Evolutionary conservation across 1,139 yeast genomes (phyloP), one percentile per base, ranked within the genome.

Genomic region (Blastobotrys capitulatus): DNA sequence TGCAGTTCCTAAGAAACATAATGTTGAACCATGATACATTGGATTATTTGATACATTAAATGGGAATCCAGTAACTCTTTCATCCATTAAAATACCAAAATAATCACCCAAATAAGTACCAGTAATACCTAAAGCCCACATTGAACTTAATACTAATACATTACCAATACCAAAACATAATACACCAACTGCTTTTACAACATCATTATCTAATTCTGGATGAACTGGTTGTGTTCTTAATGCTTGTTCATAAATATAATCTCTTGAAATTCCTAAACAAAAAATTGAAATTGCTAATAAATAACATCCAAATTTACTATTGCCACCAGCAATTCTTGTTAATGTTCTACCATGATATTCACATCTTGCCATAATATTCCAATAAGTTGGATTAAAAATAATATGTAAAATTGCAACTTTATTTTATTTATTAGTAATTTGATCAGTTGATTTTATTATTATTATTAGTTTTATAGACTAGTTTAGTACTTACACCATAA

Each of bases 51-150:
- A 79, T 53, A 89, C 79, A 61, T 83, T 90, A 76, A 92, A 92
- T 20, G 98, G 98, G 76, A 92, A 92, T 1, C 86, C 83, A n/a
- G 94, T 84, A 54, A 92, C 96, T 63, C 95, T 78, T 56, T 86
- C 80, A 55, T 81, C 80, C 95, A 90, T 92, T 61, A 92, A 77
- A 61, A 92, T 90, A 1, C 98, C 98, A 69, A 92, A 92, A 70
- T 92, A 94, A 68, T 92, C 98, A 36, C 98, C 98, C 55, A 92
- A 73, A 64, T 92, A 92, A 18, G 98, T 92, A 15, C 98, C 98
- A 10, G 97, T 90, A 55, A 92, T 80, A 20, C 98, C 98, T 57
- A 92, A 75, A n/a, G 86, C 84, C 73, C 81, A 92, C 97, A 92
- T 92, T 36, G 96, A 87, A 26, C 82, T 70, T 40, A 86, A 57